Evolutionary conservation across 345 rosid species (phyloP), one percentile per base, ranked within the genome.

Genomic region (Hirschfeldia incana): DNA sequence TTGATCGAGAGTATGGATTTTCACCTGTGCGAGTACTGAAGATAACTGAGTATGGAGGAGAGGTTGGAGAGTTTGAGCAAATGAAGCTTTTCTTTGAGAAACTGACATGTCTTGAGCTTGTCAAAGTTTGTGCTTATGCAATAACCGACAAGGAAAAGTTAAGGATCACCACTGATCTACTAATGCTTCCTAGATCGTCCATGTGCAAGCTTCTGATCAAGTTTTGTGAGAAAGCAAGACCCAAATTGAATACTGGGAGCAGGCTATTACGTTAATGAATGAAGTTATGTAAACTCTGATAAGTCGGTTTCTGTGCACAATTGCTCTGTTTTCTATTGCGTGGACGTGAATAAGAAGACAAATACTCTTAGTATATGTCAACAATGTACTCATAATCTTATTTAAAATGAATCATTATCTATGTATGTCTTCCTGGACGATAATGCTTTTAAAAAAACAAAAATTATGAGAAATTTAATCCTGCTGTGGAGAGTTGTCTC

Each of bases 41-140:
- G 71, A 67, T 67, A 44, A 44, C 58, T 7, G 21, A 67, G 55
- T 67, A 42, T 67, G 57, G 12, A 67, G 58, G 58, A 13, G 13
- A 46, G 26, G 29, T 11, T 69, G n/a, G 8, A 28, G 59, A 49
- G 2, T 17, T 49, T 49, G 57, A 13, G 61, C 42, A 49, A 15
- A n/a, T 69, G 42, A 29, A 49, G 8, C 4, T 28, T 2, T 69
- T 69, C 60, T 3, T 69, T 17, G 17, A 33, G 29, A 11, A 55
- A 33, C 32, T 70, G 1, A 0, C 70, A 26, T 39, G 21, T 42
- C 70, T 67, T 42, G 70, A 42, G 70, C 65, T 17, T 21, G 26
- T 70, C 53, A n/a, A 70, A 70, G 34, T 37, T 21, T 8, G n/a
- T 58, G 75, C 34, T 21, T 59, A 0, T 26, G 75, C 53, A 71